Base-by-base conservation (phyloP, 257 asterid genomes). In the Solanum chiquidenum region DNA sequence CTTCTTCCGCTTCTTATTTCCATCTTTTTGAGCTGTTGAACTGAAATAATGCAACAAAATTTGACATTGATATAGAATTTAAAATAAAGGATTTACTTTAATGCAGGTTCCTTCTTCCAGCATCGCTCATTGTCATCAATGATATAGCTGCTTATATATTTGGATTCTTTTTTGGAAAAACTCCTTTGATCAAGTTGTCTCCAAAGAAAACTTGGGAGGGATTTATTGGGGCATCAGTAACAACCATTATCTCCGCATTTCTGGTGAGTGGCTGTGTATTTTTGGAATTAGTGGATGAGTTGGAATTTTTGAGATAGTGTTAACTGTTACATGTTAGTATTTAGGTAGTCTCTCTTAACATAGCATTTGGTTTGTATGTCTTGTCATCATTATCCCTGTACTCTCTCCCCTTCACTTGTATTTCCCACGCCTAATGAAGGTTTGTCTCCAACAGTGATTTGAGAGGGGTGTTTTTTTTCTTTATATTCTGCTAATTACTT, bases 171-270 rank as follows among this genome's bases (percentile, higher is more conserved):
- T 94, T 95, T 84, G 98, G 98, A 86, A 95, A 90, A 93, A 95
- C 98, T 87, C 98, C 98, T 88, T 90, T 94, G 88, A 95, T 94
- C 91, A 93, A 95, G 92, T 89, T 95, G 85, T 95, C 98, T 23
- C 98, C 98, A 4, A 94, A 95, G 93, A 95, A 95, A 92, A 95
- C 98, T 52, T 95, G 98, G 98, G 98, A 95, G 89, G 98, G 98
- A 87, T 95, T 95, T 91, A 95, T 95, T 73, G 98, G 98, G 90
- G 98, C 98, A 83, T 95, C 98, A 83, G 89, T 94, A 86, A 89
- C 98, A 83, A 95, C 98, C 58, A 86, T 95, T 88, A 88, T 94
- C 89, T 92, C 96, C 18, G 98, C 98, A 85, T 95, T 95, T 91
- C 84, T 95, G 93, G 98, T 95, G 83, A 91, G 94, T 79, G 38